Evolutionary conservation across 345 rosid species (phyloP).

Genomic region (Pelargonium nanum): DNA sequence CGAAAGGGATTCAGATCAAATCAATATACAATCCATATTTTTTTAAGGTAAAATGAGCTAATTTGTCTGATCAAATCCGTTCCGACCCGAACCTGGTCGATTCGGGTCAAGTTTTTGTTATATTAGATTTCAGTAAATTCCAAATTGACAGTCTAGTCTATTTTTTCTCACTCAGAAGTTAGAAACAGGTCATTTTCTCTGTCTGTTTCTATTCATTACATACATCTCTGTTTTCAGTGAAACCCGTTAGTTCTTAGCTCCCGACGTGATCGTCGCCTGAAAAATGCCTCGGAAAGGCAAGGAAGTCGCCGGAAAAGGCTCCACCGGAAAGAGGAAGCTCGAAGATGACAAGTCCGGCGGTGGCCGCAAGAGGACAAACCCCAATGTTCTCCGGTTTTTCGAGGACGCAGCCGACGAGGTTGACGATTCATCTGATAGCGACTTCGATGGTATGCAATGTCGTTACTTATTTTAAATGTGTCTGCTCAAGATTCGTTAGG

Average conservation of each 20-base stretch:
- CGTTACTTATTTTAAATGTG: neutral
- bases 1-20: too few relatives aligned
- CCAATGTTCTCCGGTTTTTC: conserved; percentile 52
- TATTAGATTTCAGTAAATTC: too few relatives aligned
- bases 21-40: too few relatives aligned
- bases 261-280: neutral
- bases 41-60: too few relatives aligned
- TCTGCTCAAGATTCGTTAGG: neutral
- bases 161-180: too few relatives aligned
- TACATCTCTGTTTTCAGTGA: too few relatives aligned
- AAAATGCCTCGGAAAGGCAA: conserved; percentile 27
- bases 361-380: conserved; percentile 29
- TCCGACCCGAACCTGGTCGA: too few relatives aligned
- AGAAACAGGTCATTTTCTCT: too few relatives aligned
- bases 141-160: too few relatives aligned
- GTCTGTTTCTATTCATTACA: too few relatives aligned
- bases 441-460: neutral
- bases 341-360: conserved; percentile 26
- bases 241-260: neutral
- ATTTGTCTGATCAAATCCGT: too few relatives aligned
- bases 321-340: conserved; percentile 25
- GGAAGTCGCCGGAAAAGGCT: conserved; percentile 22
- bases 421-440: conserved; percentile 16
- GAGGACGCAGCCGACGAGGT: conserved; percentile 46
- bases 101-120: too few relatives aligned